A percentile compares a stretch with the other conserved stretches of the same genome.
These are phyloP conservation scores for Boehmeria nivea DNA, from an alignment of 306 rosid genomes.

Conservation along the genomic window DNA sequence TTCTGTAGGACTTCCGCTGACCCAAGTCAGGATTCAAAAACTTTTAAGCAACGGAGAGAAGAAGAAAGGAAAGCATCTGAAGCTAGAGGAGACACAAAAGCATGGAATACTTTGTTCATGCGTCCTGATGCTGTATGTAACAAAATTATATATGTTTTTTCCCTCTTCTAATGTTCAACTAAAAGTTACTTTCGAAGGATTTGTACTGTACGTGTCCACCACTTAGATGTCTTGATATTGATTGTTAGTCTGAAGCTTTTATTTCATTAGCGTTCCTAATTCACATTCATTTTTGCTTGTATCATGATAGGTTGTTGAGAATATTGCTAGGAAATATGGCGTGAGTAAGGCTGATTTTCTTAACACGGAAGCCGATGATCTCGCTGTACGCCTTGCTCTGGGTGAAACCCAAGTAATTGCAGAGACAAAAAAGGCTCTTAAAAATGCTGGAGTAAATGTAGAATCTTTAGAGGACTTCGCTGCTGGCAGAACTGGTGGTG, in stretches of 20 bases:
- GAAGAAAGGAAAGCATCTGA: conserved; percentile 77
- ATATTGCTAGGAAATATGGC: conserved; percentile 70
- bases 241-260: not conserved
- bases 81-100: conserved; percentile 86
- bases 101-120: conserved; percentile 94
- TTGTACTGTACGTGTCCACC: too few species aligned
- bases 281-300: conserved; percentile 9
- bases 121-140: conserved; percentile 78
- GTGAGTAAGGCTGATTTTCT: conserved; percentile 77
- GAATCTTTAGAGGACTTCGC: conserved; percentile 67
- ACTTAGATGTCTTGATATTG: not conserved
- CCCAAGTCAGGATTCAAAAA: conserved; percentile 42
- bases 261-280: not conserved
- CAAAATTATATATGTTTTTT: not conserved
- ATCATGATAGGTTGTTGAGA: conserved; percentile 63
- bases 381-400: conserved; percentile 76
- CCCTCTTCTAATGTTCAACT: not conserved
- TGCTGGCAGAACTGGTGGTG: conserved; percentile 49
- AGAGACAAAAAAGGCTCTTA: conserved; percentile 71
- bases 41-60: conserved; percentile 63
- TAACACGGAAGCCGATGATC: conserved; percentile 78
- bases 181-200: not conserved
- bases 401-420: conserved; percentile 91
- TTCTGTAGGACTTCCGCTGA: conserved; percentile 41
- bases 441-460: conserved; percentile 80